phyloP scores from a whole-genome alignment of 2,329 filamentous ascomycete genomes.

The Lecanicillium sp. region DNA sequence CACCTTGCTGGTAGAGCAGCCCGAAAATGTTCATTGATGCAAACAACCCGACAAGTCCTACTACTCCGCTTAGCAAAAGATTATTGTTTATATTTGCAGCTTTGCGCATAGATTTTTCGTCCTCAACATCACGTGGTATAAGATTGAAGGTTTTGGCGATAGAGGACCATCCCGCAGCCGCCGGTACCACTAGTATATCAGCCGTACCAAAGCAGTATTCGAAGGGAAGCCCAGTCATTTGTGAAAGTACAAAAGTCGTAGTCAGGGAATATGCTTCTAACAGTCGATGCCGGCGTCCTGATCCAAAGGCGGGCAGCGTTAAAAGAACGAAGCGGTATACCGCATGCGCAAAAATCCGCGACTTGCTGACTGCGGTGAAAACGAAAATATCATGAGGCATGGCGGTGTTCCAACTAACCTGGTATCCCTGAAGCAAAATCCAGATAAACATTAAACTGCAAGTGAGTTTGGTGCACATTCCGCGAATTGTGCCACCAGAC shows the following conservation, averaged over 20 bases:
- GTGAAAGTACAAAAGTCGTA: conserved; percentile 5
- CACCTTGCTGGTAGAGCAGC: too few species aligned
- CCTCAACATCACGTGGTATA: too few species aligned
- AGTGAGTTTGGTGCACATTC: conserved; percentile 5
- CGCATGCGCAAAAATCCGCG: conserved; percentile 13
- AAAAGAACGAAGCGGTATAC: conserved; percentile 12
- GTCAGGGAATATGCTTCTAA: conserved; percentile 12
- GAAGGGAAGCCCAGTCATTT: conserved; percentile 5
- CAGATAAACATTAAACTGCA: conserved; percentile 6
- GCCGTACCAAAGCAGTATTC: conserved; percentile 15
- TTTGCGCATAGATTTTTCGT: too few species aligned
- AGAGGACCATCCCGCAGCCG: conserved; percentile 12
- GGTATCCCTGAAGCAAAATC: conserved; percentile 10
- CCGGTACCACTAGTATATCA: conserved; percentile 10
- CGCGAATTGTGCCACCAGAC: conserved; percentile 10
- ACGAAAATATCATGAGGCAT: conserved; percentile 12
- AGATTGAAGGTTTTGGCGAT: conserved; percentile 9
- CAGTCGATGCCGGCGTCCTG: conserved; percentile 8
- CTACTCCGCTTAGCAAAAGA: too few species aligned
- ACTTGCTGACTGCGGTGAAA: conserved; percentile 10
- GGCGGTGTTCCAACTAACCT: conserved; percentile 4
- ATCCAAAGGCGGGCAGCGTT: conserved; percentile 9
- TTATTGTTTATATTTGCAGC: too few species aligned
- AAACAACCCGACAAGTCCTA: too few species aligned
- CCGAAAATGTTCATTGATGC: too few species aligned